Evolutionary conservation across 2,329 filamentous ascomycete genomes (phyloP), one percentile per base, ranked within the genome.

Genomic region (Colletotrichum orchidophilum): DNA sequence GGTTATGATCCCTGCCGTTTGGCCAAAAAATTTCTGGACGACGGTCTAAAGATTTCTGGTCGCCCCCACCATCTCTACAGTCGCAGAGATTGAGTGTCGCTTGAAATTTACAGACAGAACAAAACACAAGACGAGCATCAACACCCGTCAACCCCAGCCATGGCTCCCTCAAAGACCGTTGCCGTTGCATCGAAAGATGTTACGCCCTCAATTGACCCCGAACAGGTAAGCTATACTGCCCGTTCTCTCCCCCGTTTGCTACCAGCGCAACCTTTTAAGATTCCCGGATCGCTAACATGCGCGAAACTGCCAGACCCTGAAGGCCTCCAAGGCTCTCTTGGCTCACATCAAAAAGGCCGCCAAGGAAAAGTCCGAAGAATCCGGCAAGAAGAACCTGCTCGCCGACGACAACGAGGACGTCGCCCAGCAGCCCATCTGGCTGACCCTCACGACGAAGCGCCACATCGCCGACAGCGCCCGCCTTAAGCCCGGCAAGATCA

Each of bases 401-500:
- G 84, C 80, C 55, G 81, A 82, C 66, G 82, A 80, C 61, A 81
- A 82, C 61, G 82, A 82, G 50, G 85, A 80, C 24, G 72, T 81
- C 52, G 81, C 81, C 62, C 85, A 89, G 71, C 85, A 83, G 4
- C 89, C 89, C 58, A 82, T 92, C 78, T 91, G 88, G 87, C 83
- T 92, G 54, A 90, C 85, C 42, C 80, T 92, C 74, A 90, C 88
- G 62, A 92, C 90, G 73, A 92, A 92, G 84, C 87, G 87, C 75
- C 89, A 92, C 81, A 88, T 92, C 64, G 80, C 83, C 79, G 93
- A 97, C 83, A 92, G 93, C 82, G 90, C 90, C 80, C 89, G 91
- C 66, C 87, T 97, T 75, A 96, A 97, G 86, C 95, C 95, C 31
- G 88, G 89, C 81, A 97, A 96, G 83, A 94, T 98, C 77, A 77